Percentiles rank a stretch among this genome's conserved stretches.
Conservation (phyloP, 768 basidiomycete genomes). For the Plicaturopsis crispa region DNA sequence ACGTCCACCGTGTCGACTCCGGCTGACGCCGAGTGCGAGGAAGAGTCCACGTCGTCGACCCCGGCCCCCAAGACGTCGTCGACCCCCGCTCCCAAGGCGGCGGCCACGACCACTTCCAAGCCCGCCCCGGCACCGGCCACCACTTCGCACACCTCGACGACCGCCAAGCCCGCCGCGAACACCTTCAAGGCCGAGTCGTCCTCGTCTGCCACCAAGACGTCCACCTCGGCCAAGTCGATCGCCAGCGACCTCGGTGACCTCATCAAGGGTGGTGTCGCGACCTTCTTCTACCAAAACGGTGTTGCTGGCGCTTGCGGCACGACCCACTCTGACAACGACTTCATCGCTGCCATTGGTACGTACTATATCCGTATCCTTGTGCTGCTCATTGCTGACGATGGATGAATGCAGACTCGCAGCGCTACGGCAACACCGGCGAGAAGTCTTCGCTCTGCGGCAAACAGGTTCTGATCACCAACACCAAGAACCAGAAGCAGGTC, state of each 20-base stretch:
- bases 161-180: constrained; percentile 6
- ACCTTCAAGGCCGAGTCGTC: constrained; percentile 9
- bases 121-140: constrained; percentile 7
- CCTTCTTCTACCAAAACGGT: constrained; percentile 66
- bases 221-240: constrained; percentile 3
- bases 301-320: constrained; percentile 75
- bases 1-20: constrained; percentile 19
- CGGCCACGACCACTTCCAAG: constrained; percentile 11
- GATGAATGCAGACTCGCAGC: constrained; percentile 9
- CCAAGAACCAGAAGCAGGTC: constrained; percentile 47
- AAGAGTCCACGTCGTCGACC: constrained; percentile 17
- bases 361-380: constrained; percentile 16
- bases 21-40: constrained; percentile 27
- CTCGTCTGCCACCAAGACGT: constrained; percentile 8
- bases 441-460: constrained; percentile 58
- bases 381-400: not conserved
- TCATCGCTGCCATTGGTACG: constrained; percentile 60
- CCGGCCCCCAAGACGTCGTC: constrained; percentile 18
- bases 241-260: constrained; percentile 6
- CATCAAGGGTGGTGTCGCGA: constrained; percentile 27
- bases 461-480: constrained; percentile 57
- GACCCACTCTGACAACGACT: constrained; percentile 43
- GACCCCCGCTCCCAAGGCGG: constrained; percentile 13
- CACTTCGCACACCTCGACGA: constrained; percentile 11
- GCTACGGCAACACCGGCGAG: constrained; percentile 40